These are phyloP conservation scores for Sphaerulina populicola DNA, from an alignment of 2,329 filamentous ascomycete species.

Conservation along the genomic window DNA sequence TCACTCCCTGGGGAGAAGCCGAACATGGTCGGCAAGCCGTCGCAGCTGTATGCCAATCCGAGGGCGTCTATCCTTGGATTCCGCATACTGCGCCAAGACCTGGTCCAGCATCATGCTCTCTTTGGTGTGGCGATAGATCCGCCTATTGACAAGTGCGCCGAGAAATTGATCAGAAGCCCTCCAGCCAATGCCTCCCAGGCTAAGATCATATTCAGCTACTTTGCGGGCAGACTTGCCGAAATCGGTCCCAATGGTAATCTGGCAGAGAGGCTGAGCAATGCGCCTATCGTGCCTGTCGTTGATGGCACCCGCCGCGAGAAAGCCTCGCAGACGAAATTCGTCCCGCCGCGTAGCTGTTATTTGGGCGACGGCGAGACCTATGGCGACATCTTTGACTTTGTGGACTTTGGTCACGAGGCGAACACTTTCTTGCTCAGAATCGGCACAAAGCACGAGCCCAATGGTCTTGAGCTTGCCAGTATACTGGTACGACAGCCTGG, in stretches of 20 bases:
- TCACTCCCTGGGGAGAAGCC: constrained; percentile 52
- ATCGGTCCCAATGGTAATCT: constrained; percentile 51
- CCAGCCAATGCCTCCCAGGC: constrained; percentile 61
- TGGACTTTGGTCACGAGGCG: constrained; percentile 80
- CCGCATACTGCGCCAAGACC: constrained; percentile 62
- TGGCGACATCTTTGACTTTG: constrained; percentile 90
- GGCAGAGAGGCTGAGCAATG: constrained; percentile 53
- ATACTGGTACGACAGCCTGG: constrained; percentile 79
- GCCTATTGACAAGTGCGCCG: constrained; percentile 66
- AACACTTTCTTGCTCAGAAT: constrained; percentile 83
- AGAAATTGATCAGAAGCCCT: constrained; percentile 61
- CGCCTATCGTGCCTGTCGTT: constrained; percentile 63
- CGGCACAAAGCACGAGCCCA: constrained; percentile 86
- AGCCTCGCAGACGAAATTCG: constrained; percentile 40
- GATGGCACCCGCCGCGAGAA: constrained; percentile 20
- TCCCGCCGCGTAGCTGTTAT: constrained; percentile 68
- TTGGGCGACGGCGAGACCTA: constrained; percentile 65
- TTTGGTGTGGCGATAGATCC: constrained; percentile 83
- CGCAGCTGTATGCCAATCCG: constrained; percentile 73
- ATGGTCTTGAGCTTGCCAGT: constrained; percentile 71
- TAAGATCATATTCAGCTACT: constrained; percentile 68
- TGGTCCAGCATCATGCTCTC: constrained; percentile 73
- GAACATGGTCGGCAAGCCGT: constrained; percentile 57
- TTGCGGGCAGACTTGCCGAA: constrained; percentile 68
- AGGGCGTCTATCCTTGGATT: constrained; percentile 72